Evolutionary conservation across 2,329 filamentous ascomycete genomes (phyloP).

Genomic region (Alternaria longipes): DNA sequence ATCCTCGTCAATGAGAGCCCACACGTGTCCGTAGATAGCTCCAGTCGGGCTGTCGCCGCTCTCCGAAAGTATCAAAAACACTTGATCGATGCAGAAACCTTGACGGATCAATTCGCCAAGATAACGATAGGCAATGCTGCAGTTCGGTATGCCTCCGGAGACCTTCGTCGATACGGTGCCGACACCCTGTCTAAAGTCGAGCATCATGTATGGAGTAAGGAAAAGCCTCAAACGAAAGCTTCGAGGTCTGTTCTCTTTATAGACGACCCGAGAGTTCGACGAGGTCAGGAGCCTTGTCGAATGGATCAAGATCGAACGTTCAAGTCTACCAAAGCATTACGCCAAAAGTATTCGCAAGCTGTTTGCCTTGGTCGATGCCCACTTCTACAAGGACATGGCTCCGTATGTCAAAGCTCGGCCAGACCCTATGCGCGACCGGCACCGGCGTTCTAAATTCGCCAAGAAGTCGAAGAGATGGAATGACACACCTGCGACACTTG

Average conservation of each 20-base stretch:
- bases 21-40: neutral
- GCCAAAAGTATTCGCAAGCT: neutral
- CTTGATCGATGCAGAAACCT: neutral
- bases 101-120: conserved; percentile 2
- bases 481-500: neutral
- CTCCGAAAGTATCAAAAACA: neutral
- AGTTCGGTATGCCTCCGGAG: neutral
- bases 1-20: neutral
- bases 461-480: conserved; percentile 1
- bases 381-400: conserved; percentile 5
- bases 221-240: neutral
- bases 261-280: conserved; percentile 6
- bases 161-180: neutral
- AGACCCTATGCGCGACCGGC: neutral
- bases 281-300: conserved; percentile 8
- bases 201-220: neutral
- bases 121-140: neutral
- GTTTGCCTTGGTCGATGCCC: neutral
- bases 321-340: neutral
- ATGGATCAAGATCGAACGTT: conserved; percentile 8
- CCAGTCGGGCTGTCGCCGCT: neutral
- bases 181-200: conserved; percentile 3
- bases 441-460: neutral
- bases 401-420: neutral
- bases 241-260: neutral